A percentile compares a stretch with the other conserved stretches of the same genome.
These are phyloP conservation scores for Hemisphaericaspora xylofermentans DNA, from an alignment of 1,139 yeast species.

Conservation along the genomic window DNA sequence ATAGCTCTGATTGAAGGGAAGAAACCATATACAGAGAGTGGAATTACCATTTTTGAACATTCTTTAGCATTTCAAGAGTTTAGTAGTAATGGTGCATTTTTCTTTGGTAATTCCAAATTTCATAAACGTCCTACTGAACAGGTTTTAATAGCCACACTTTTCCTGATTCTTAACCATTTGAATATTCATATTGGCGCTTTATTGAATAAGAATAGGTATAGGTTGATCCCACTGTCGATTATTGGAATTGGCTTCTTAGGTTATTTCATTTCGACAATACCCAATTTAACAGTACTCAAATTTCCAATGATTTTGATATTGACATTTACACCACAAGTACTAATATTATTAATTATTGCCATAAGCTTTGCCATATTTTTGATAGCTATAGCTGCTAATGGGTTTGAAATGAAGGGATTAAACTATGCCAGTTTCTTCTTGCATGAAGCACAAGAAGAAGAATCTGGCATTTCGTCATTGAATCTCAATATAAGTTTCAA, in stretches of 20 bases:
- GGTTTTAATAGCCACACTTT: conserved; percentile 49
- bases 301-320: conserved; percentile 57
- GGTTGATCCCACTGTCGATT: conserved; percentile 61
- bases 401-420: conserved; percentile 45
- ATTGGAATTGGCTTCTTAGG: conserved; percentile 51
- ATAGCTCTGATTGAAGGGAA: conserved; percentile 58
- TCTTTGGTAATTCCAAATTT: conserved; percentile 24
- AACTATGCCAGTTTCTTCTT: conserved; percentile 49
- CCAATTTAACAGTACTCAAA: conserved; percentile 34
- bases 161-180: conserved; percentile 55
- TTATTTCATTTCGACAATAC: conserved; percentile 41
- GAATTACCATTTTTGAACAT: conserved; percentile 71
- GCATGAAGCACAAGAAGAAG: conserved; percentile 30
- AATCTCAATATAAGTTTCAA: conserved; percentile 32
- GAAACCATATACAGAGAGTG: conserved; percentile 63
- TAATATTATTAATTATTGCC: conserved; percentile 48
- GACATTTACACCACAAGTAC: conserved; percentile 62
- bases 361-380: conserved; percentile 52
- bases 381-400: conserved; percentile 60
- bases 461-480: conserved; percentile 17
- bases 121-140: conserved; percentile 51
- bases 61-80: conserved; percentile 74
- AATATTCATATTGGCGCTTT: conserved; percentile 60
- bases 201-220: conserved; percentile 48
- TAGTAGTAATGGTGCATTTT: conserved; percentile 41